Percentiles rank a stretch among this genome's conserved stretches.
Conservation (phyloP, 805 yeast species). For the Pichia cabralensis region DNA sequence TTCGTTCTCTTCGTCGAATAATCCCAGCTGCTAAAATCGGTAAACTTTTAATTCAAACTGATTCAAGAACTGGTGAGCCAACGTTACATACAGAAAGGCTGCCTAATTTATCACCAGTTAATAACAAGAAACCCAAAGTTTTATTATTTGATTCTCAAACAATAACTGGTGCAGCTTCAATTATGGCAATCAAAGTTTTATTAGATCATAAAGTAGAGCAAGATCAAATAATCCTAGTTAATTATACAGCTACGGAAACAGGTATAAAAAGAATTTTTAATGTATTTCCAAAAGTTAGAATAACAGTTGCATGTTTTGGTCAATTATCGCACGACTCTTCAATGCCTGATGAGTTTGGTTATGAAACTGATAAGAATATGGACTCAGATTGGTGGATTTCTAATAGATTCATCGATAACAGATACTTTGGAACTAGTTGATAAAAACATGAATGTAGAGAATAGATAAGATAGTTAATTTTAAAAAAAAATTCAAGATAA, state of each 20-base stretch:
- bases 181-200: conserved; percentile 87
- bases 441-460: no score
- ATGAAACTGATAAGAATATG: conserved; percentile 20
- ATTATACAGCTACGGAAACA: conserved; percentile 67
- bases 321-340: conserved; percentile 17
- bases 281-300: conserved; percentile 61
- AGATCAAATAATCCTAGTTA: conserved; percentile 54
- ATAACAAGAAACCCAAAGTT: conserved; percentile 25
- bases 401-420: conserved; percentile 60
- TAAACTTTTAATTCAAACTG: conserved; percentile 78
- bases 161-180: conserved; percentile 86
- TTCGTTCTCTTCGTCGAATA: conserved; percentile 64
- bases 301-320: conserved; percentile 63
- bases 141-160: conserved; percentile 79
- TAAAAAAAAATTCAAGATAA: no score
- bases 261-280: conserved; percentile 64
- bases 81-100: conserved; percentile 74
- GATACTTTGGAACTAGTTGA: conserved; percentile 60
- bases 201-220: conserved; percentile 66
- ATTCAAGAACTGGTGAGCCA: conserved; percentile 87
- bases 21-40: conserved; percentile 77
- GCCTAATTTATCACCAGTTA: conserved; percentile 36
- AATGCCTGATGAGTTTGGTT: conserved; percentile 11
- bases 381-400: conserved; percentile 47
- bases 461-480: no score